Evolutionary conservation across 2,329 filamentous ascomycete species (phyloP), one percentile per base, ranked within the genome.

Genomic region (Phialophora expanda): DNA sequence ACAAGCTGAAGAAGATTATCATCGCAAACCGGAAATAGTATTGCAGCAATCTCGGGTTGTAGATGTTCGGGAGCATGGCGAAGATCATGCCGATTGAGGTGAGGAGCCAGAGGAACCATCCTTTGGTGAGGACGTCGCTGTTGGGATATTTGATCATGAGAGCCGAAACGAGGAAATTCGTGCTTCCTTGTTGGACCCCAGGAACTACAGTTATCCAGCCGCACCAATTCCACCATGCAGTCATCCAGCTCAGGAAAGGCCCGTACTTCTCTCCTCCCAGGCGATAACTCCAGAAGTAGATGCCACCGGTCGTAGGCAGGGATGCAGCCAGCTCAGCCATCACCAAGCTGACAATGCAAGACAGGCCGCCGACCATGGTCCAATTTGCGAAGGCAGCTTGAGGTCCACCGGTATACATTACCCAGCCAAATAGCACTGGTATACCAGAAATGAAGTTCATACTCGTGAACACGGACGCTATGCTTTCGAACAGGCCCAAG

Each of bases 361-460:
- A 75, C 3, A 79, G 63, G 7, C 75, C 76, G 30, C 77, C 77
- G 30, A 78, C 73, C 75, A 78, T 77, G 2, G 75, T 77, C 77
- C 77, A 79, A 57, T 78, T 79, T 8, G 74, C 72, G 63, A 80
- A 78, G 1, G 78, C 77, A 32, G 77, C 72, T 56, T 75, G 71
- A 1, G 78, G 77, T 3, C 78, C 77, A 1, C 78, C 78, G 3
- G 76, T 78, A 56, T 78, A 77, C 77, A 79, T 79, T 20, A 76
- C 72, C 62, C 69, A 79, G 9, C 76, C 76, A 46, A 80, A 79
- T 0, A 79, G 70, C 3, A 79, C 77, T 7, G 77, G 77, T 20
- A 79, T 78, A n/a, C 78, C 78, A 28, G 69, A 73, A 30, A 77
- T 73, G 63, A 78, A 77, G 67, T 79, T 79, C 76, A 79, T 79